These are phyloP conservation scores for Plicaturopsis crispa DNA, from an alignment of 768 basidiomycete genomes.

Conservation along the genomic window DNA sequence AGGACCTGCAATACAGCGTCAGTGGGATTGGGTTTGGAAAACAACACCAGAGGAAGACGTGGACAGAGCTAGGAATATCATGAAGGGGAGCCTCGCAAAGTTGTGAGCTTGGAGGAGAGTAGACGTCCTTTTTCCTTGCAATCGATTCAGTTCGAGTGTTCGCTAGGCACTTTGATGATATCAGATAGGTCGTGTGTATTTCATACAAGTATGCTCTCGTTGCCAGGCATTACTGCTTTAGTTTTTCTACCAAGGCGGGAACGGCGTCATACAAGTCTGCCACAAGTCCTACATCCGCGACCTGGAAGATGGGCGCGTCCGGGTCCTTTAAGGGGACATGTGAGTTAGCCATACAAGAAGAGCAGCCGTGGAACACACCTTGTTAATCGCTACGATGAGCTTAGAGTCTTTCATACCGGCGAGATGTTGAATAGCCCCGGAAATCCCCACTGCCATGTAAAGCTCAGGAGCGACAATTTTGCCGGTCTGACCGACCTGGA, in stretches of 20 bases:
- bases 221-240: slow-evolving; percentile 59
- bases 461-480: slow-evolving; percentile 97
- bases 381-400: slow-evolving; percentile 96
- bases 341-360: slow-evolving; percentile 5
- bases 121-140: no score
- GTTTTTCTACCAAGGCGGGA: slow-evolving; percentile 83
- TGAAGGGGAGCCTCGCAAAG: no score
- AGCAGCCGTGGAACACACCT: slow-evolving; percentile 39
- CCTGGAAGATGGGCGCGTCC: slow-evolving; percentile 98
- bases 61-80: no score
- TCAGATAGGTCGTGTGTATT: no score
- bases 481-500: slow-evolving; percentile 99
- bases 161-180: no score
- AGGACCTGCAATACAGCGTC: neutral
- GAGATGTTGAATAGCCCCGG: slow-evolving; percentile 97
- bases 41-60: slow-evolving; percentile 35
- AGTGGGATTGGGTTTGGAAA: slow-evolving; percentile 27
- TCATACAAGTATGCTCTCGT: no score
- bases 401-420: slow-evolving; percentile 99
- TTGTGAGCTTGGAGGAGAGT: no score
- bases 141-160: no score
- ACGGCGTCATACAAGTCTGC: slow-evolving; percentile 91
- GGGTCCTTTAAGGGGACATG: slow-evolving; percentile 53
- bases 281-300: slow-evolving; percentile 92
- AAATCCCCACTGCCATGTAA: slow-evolving; percentile 95